A percentile compares a stretch with the other conserved stretches of the same genome.
These are phyloP conservation scores for Phytopythium litorale DNA, from an alignment of 352 stramenopile species.

Conservation along the genomic window DNA sequence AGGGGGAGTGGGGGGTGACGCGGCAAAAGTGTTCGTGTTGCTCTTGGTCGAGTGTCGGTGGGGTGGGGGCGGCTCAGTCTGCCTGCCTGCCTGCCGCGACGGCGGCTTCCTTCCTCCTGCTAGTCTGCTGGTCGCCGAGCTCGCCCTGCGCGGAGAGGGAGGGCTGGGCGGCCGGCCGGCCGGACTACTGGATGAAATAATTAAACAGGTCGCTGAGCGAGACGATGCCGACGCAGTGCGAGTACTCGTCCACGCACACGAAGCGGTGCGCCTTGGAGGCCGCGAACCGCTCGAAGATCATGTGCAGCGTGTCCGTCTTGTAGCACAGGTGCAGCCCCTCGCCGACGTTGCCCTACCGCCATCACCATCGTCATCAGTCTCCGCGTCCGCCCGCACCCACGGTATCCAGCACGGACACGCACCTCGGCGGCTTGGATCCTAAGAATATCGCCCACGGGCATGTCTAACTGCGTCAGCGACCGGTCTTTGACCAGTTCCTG, in stretches of 20 bases:
- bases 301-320: slow-evolving; percentile 88
- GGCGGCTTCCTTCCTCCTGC: too few relatives aligned
- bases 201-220: slow-evolving; percentile 89
- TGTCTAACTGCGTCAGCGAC: slow-evolving; percentile 87
- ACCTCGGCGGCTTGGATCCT: slow-evolving; percentile 84
- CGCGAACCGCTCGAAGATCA: slow-evolving; percentile 88
- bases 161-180: too few relatives aligned
- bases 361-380: slow-evolving; percentile 7
- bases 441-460: slow-evolving; percentile 84
- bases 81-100: too few relatives aligned
- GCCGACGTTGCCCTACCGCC: slow-evolving; percentile 64
- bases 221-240: slow-evolving; percentile 77
- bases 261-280: slow-evolving; percentile 84
- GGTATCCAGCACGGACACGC: slow-evolving; percentile 5
- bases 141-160: too few relatives aligned
- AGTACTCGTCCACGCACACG: slow-evolving; percentile 84
- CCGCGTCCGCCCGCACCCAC: neutral
- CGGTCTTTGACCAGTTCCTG: slow-evolving; percentile 86
- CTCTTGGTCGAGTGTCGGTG: too few relatives aligned
- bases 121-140: too few relatives aligned
- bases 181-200: slow-evolving; percentile 84
- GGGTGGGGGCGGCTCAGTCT: too few relatives aligned
- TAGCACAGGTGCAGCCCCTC: slow-evolving; percentile 85
- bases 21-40: too few relatives aligned
- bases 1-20: neutral